Evolutionary conservation across 306 rosid genomes (phyloP), one percentile per base, ranked within the genome.

Genomic region (Styphnolobium japonicum): DNA sequence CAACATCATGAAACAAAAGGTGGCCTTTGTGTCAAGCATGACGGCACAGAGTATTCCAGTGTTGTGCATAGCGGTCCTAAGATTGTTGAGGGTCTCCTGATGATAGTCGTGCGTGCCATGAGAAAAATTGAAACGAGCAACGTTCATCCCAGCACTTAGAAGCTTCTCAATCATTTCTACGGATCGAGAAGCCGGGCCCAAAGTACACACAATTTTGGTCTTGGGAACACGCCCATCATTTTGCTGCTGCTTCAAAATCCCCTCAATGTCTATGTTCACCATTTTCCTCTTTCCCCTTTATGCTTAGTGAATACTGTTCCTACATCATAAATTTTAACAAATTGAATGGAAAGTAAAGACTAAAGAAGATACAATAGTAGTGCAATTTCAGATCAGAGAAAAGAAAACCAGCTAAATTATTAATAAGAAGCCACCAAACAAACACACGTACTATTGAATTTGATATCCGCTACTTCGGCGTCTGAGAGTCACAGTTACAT

Each of bases 11-110:
- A 29, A 29, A n/a, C n/a, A 9, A 31, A 42, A 46, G 10, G 16
- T 52, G 39, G 91, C 98, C 97, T 94, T 94, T 22, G 98, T 94
- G 46, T 94, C 98, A 10, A 94, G 98, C 98, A 92, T 94, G 89
- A 94, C 86, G 45, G 98, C 98, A 52, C 90, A 89, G 75, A 94
- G 90, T 71, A 90, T 90, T 67, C 85, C 90, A 8, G 98, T 94
- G 77, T 85, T 89, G 57, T 88, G 91, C 97, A 94, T 94, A 73
- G 96, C 98, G 9, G 82, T 55, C 67, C 90, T 92, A 79, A 94
- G 98, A 68, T 90, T 94, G 81, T 92, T 21, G 76, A 94, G 87
- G 9, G 97, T 94, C 85, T 92, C 97, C 84, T 92, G 97, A 64
- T 94, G 98, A 78, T 94, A 94, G 0, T 92, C 93, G 31, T 94